Evolutionary conservation across 192 early-diverging fungal genomes (phyloP), one percentile per base, ranked within the genome.

Genomic region (Coemansia erecta): DNA sequence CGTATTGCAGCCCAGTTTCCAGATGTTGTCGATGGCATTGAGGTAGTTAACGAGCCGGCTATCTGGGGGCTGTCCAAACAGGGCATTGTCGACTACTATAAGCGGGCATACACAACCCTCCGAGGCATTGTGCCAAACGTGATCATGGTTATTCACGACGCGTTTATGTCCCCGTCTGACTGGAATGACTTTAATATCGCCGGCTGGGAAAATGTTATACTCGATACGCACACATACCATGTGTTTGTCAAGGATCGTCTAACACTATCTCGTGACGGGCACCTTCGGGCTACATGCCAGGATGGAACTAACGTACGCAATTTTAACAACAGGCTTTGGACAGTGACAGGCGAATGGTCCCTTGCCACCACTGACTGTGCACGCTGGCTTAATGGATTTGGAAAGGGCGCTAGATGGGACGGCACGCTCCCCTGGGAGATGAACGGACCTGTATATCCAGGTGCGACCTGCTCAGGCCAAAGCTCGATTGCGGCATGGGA

Each of bases 281-380:
- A 82, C 26, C 46, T 82, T 19, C 22, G 53, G 9, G 64, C 62
- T 3, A 72, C 75, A 9, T 75, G 72, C 43, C 55, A 72, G 11
- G 68, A 82, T 19, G 72, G 64, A 0, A 19, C 8, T 2, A 68
- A 76, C 26, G 64, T 85, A 9, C 65, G 60, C 37, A 40, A 60
- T 0, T 81, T 80, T 22, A 77, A 72, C 17, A 35, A 49, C 2
- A 57, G 60, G 12, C 26, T 80, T 31, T 80, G 77, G 44, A 88
- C 86, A 3, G 80, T 90, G 68, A 86, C 86, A 0, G 89, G 89
- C 12, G 89, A 90, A 50, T 90, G 85, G 73, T 87, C 87, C 17
- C 63, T 86, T 24, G 87, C 86, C n/a, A 83, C 72, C 18, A 87
- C 86, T 15, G 87, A 90, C 49, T 90, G 89, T 59, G 84, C 85